Evolutionary conservation across 495 filamentous ascomycete species (phyloP).

Genomic region (Hyaloscypha hepaticicola): DNA sequence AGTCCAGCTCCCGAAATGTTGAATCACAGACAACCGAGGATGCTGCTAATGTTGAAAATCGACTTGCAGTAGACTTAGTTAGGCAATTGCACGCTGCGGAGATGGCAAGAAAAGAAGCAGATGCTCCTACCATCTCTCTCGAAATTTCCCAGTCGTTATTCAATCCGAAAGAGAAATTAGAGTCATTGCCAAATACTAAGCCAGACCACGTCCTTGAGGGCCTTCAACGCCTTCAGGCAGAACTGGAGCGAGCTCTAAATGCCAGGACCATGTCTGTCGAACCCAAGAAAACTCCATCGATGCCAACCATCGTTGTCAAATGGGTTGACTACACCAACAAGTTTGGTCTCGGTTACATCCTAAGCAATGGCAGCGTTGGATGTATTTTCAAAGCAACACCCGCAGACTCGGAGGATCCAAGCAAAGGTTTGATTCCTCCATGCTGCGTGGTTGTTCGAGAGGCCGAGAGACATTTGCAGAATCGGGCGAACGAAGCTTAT

Average conservation of each 20-base stretch:
- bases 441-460: slow-evolving; percentile 69
- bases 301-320: slow-evolving; percentile 68
- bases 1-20: slow-evolving; percentile 21
- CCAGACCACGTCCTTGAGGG: slow-evolving; percentile 53
- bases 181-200: slow-evolving; percentile 46
- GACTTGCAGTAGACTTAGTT: slow-evolving; percentile 29
- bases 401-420: slow-evolving; percentile 45
- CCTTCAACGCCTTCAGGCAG: slow-evolving; percentile 47
- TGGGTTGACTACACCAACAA: slow-evolving; percentile 97
- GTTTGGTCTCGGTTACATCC: slow-evolving; percentile 81
- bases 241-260: slow-evolving; percentile 58
- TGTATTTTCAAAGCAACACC: slow-evolving; percentile 67
- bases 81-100: slow-evolving; percentile 22
- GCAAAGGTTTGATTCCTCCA: slow-evolving; percentile 50
- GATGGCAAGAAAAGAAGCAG: slow-evolving; percentile 16
- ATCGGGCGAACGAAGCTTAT: slow-evolving; percentile 53
- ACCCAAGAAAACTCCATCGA: slow-evolving; percentile 38
- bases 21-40: slow-evolving; percentile 17
- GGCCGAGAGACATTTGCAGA: slow-evolving; percentile 57
- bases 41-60: slow-evolving; percentile 22
- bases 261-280: slow-evolving; percentile 49
- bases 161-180: slow-evolving; percentile 47
- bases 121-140: slow-evolving; percentile 12
- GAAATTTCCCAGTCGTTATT: slow-evolving; percentile 39
- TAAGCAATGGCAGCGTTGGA: slow-evolving; percentile 81